phyloP scores from a whole-genome alignment of 345 rosid species.

The Citrus medica region DNA sequence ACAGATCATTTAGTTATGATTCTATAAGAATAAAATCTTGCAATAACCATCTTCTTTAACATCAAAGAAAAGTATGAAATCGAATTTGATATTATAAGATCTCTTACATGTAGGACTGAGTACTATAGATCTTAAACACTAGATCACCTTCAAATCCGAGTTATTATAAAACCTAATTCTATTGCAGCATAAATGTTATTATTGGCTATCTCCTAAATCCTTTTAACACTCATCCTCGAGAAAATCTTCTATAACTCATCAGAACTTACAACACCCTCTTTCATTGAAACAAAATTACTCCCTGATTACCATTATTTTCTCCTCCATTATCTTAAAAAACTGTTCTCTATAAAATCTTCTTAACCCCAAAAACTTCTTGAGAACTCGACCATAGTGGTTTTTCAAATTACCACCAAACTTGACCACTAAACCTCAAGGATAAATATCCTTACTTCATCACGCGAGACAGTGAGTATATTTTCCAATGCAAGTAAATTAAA shows the following conservation, averaged over 20 bases:
- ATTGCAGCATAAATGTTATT: neutral
- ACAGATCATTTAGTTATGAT: too few species aligned
- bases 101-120: neutral
- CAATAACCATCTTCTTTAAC: too few species aligned
- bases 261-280: neutral
- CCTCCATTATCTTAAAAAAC: neutral
- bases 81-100: neutral
- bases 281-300: neutral
- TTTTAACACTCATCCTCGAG: neutral
- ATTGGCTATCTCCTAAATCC: neutral
- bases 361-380: neutral
- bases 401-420: neutral
- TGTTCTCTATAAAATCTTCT: neutral
- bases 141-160: neutral
- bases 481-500: neutral
- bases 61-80: neutral
- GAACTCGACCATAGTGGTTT: neutral
- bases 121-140: neutral
- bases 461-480: neutral
- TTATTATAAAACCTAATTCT: neutral
- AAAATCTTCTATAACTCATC: neutral
- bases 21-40: too few species aligned
- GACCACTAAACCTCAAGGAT: neutral
- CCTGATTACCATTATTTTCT: neutral
- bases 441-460: neutral